These are phyloP conservation scores for Exophiala phaeomuriformis DNA, from an alignment of 2,329 filamentous ascomycete species.

Conservation along the genomic window DNA sequence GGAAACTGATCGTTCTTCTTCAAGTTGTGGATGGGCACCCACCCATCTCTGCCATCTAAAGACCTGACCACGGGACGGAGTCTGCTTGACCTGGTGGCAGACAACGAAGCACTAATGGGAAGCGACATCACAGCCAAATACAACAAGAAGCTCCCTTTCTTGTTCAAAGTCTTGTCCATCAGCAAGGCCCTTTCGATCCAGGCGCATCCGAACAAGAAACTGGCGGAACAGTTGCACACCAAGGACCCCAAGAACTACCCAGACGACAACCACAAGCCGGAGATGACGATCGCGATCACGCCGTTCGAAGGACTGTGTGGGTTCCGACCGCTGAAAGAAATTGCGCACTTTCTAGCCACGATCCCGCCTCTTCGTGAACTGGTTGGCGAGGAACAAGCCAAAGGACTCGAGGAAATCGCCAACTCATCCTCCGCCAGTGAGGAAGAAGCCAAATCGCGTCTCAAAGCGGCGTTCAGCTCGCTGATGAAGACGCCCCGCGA, in stretches of 20 bases:
- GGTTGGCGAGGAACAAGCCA: constrained; percentile 58
- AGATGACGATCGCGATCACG: constrained; percentile 98
- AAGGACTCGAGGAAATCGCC: constrained; percentile 48
- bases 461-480: constrained; percentile 67
- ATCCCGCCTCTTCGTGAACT: constrained; percentile 59
- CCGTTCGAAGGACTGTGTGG: constrained; percentile 94
- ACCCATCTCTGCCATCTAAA: constrained; percentile 90
- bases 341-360: constrained; percentile 70
- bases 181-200: constrained; percentile 95
- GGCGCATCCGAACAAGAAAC: constrained; percentile 91
- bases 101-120: constrained; percentile 78
- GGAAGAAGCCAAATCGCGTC: constrained; percentile 65
- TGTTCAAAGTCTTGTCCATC: constrained; percentile 97
- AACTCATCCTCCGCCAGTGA: constrained; percentile 48
- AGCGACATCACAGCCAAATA: constrained; percentile 65
- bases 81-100: constrained; percentile 77
- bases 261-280: constrained; percentile 98
- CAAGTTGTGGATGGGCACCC: constrained; percentile 98
- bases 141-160: constrained; percentile 77
- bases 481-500: constrained; percentile 72
- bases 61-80: constrained; percentile 76
- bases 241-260: constrained; percentile 90
- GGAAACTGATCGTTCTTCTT: not conserved
- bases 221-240: constrained; percentile 79
- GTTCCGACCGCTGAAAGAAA: constrained; percentile 81